These are phyloP conservation scores for Alternaria sp. DNA, from an alignment of 2,329 filamentous ascomycete species.

Conservation along the genomic window DNA sequence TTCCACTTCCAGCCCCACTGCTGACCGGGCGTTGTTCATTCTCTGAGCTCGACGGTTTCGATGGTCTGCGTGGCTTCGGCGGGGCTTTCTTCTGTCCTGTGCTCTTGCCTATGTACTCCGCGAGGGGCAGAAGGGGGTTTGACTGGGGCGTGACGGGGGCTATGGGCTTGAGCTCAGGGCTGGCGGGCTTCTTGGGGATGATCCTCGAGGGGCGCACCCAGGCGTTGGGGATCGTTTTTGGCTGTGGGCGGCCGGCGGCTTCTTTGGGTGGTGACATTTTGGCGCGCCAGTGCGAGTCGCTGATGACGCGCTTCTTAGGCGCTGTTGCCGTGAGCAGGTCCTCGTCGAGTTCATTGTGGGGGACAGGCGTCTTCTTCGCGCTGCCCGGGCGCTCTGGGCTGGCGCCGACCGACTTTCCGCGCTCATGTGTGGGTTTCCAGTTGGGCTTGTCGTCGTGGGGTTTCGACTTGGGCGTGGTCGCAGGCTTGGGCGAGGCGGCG, in stretches of 20 bases:
- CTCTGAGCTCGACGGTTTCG: constrained; percentile 39
- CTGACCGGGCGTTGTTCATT: constrained; percentile 42
- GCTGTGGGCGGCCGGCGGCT: constrained; percentile 29
- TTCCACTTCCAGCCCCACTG: constrained; percentile 42
- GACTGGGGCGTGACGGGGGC: constrained; percentile 16
- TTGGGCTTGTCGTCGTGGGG: constrained; percentile 35
- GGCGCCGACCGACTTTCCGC: constrained; percentile 31
- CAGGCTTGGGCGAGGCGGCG: constrained; percentile 20
- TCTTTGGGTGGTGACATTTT: constrained; percentile 54
- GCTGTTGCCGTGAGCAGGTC: constrained; percentile 62
- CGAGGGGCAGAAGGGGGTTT: constrained; percentile 25
- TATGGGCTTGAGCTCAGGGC: constrained; percentile 14
- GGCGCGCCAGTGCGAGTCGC: constrained; percentile 85
- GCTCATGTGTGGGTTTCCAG: constrained; percentile 32
- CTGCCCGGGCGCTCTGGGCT: constrained; percentile 38
- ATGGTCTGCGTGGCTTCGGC: constrained; percentile 33
- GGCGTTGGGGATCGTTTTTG: constrained; percentile 45
- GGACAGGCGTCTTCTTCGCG: constrained; percentile 38
- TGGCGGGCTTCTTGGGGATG: constrained; percentile 24
- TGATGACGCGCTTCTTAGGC: constrained; percentile 90
- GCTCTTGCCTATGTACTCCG: constrained; percentile 36
- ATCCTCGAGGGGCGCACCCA: constrained; percentile 48
- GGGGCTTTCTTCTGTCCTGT: constrained; percentile 32
- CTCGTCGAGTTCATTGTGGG: constrained; percentile 50
- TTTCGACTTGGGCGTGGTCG: constrained; percentile 34